Evolutionary conservation across 2,329 filamentous ascomycete species (phyloP), one percentile per base, ranked within the genome.

Genomic region (Dothistroma septosporum): DNA sequence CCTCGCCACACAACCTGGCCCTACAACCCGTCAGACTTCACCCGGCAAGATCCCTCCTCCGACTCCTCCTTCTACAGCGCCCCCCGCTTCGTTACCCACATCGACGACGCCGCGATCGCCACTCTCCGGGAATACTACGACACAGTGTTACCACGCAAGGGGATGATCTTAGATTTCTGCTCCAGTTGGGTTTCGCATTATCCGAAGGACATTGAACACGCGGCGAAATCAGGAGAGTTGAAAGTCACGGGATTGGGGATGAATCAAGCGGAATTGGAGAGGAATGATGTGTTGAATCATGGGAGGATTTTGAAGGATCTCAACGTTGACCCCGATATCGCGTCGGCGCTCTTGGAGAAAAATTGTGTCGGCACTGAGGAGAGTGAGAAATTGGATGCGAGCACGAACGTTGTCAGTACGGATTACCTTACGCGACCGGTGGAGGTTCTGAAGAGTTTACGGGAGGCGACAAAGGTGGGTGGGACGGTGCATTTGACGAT

Each of bases 81-180:
- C 19, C 78, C 81, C 1, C 76, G 80, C 16, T 80, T 82, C 62
- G 80, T 83, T 0, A 81, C 81, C 11, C 82, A 83, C 60, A 83
- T 83, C 65, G 81, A 83, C 64, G 78, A 81, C 47, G 72, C 75
- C 5, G 79, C 80, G 0, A 81, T 83, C 55, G 67, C 69, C 4
- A 70, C 74, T 0, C 67, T 84, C 1, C 71, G 74, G 24, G 62
- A 68, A 2, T 83, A 84, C 70, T 83, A 83, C 67, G 69, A 70
- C n/a, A 63, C 64, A 0, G 73, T 72, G 0, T 70, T 84, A 4
- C 79, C 80, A 0, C 61, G 61, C 4, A 70, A 68, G 50, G 77
- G 79, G 1, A 69, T 67, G 0, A 76, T 83, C 0, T 63, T 83
- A 11, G 81, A 84, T 61, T 74, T 83, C 61, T 83, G 81, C 66